phyloP scores from a whole-genome alignment of 106 monocot genomes.

The Cymbidium sinense region DNA sequence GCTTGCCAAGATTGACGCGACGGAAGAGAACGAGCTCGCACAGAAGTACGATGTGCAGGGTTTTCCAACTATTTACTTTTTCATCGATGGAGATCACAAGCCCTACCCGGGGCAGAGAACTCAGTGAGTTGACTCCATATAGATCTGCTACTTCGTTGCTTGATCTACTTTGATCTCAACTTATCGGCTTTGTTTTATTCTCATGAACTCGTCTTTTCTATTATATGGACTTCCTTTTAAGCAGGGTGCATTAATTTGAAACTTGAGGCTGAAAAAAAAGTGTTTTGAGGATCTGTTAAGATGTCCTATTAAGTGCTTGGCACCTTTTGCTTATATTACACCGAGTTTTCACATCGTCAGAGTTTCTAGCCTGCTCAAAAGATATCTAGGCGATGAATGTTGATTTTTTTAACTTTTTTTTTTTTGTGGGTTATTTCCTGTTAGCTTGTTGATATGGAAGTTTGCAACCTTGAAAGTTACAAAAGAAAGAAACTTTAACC shows the following conservation, averaged over 20 bases:
- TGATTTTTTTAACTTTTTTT: neutral
- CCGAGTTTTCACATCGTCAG: neutral
- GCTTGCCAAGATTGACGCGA: slow-evolving; percentile 91
- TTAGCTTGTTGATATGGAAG: neutral
- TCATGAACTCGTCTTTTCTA: neutral
- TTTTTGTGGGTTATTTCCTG: neutral
- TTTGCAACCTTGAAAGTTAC: neutral
- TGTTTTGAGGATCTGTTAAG: neutral
- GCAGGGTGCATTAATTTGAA: neutral
- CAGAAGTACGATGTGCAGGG: slow-evolving; percentile 91
- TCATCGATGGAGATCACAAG: slow-evolving; percentile 67
- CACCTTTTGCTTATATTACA: neutral
- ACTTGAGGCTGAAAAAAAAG: neutral
- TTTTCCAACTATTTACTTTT: slow-evolving; percentile 87
- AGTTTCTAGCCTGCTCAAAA: neutral
- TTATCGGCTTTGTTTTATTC: neutral
- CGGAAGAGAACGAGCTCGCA: slow-evolving; percentile 78
- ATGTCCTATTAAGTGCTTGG: neutral
- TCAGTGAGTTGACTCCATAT: slow-evolving; percentile 32
- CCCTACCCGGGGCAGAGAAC: slow-evolving; percentile 50
- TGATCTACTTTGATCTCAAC: neutral
- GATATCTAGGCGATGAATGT: neutral
- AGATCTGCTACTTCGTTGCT: neutral
- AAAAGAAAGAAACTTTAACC: neutral
- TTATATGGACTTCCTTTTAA: neutral